phyloP scores from a whole-genome alignment of 2,329 filamentous ascomycete species.

The Scorias spongiosa region DNA sequence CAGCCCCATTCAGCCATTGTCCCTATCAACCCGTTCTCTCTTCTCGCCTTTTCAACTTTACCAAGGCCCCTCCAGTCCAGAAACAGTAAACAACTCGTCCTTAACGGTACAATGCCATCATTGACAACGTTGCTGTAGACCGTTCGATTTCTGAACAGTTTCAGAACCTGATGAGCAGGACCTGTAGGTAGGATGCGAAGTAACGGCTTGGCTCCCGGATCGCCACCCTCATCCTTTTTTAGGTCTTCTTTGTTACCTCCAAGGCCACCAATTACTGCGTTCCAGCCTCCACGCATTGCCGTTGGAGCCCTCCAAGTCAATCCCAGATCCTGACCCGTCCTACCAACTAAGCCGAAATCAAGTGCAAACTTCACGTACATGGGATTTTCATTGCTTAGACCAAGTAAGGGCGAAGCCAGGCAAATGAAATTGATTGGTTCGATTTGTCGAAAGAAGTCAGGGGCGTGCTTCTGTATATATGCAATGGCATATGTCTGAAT shows the following conservation, averaged over 20 bases:
- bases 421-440: constrained; percentile 81
- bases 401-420: constrained; percentile 74
- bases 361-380: constrained; percentile 94
- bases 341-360: constrained; percentile 90
- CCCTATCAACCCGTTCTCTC: constrained; percentile 83
- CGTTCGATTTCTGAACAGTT: constrained; percentile 79
- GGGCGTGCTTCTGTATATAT: constrained; percentile 93
- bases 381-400: constrained; percentile 92
- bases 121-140: constrained; percentile 96
- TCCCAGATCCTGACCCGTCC: constrained; percentile 87
- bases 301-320: constrained; percentile 87
- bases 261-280: constrained; percentile 68
- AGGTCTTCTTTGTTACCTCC: constrained; percentile 42
- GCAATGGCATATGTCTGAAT: constrained; percentile 90
- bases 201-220: constrained; percentile 76
- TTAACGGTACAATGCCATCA: constrained; percentile 85
- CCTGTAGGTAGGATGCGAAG: constrained; percentile 80
- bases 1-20: constrained; percentile 89
- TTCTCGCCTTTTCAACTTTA: constrained; percentile 81
- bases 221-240: constrained; percentile 31
- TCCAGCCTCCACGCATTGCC: constrained; percentile 73
- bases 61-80: constrained; percentile 91
- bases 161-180: constrained; percentile 72
- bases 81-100: constrained; percentile 92
- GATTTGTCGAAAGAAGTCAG: constrained; percentile 74